Evolutionary conservation across 2,329 filamentous ascomycete genomes (phyloP).

Genomic region (Colletotrichum sp.): DNA sequence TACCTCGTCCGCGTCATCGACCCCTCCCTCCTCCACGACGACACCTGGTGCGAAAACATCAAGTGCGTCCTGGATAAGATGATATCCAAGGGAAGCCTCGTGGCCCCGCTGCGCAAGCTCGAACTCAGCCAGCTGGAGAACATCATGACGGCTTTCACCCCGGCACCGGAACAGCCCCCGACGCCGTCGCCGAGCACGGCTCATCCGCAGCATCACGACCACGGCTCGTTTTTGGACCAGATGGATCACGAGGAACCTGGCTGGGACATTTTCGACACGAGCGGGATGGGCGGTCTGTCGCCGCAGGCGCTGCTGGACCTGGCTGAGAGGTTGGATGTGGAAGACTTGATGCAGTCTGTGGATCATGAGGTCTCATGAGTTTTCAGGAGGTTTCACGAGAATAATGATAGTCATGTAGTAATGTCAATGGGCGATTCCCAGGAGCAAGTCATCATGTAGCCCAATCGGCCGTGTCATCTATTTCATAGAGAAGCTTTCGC

Average conservation of each 20-base stretch:
- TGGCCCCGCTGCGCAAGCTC: constrained; percentile 39
- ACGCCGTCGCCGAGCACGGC: constrained; percentile 18
- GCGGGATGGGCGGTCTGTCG: constrained; percentile 34
- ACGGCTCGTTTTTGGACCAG: constrained; percentile 7
- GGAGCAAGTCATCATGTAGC: background rate
- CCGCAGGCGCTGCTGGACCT: constrained; percentile 34
- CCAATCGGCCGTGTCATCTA: background rate
- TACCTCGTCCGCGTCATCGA: constrained; percentile 35
- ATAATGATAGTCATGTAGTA: background rate
- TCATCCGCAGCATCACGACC: constrained; percentile 7
- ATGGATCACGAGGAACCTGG: constrained; percentile 16
- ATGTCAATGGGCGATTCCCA: background rate
- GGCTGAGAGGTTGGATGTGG: constrained; percentile 33
- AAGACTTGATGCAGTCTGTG: constrained; percentile 16
- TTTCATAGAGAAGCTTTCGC: background rate
- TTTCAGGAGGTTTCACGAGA: background rate
- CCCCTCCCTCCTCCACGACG: constrained; percentile 37
- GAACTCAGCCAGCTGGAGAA: constrained; percentile 42
- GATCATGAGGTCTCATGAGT: background rate
- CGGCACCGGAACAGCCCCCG: constrained; percentile 23
- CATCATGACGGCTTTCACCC: constrained; percentile 38
- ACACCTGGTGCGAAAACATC: constrained; percentile 40
- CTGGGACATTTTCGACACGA: constrained; percentile 36
- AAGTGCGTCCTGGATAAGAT: constrained; percentile 40
- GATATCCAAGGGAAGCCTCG: constrained; percentile 39